Conservation (phyloP, 345 rosid genomes). For the Physaria fendleri region DNA sequence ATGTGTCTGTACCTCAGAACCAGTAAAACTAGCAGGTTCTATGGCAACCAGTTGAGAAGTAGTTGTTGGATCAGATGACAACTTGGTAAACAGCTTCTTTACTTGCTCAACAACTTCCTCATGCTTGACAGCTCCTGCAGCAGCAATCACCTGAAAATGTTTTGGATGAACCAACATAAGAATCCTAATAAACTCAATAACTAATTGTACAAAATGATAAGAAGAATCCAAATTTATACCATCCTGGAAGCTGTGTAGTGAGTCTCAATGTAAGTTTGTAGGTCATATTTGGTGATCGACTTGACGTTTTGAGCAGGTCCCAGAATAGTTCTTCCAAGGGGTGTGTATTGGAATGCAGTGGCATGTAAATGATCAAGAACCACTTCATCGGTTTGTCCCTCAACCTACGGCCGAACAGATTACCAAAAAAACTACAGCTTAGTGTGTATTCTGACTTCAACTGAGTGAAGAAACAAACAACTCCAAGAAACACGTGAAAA, state of each 20-base stretch:
- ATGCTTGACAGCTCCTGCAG: conserved; percentile 97
- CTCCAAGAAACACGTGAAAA: not conserved
- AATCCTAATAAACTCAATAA: not conserved
- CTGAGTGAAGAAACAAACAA: not conserved
- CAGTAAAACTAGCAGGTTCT: conserved; percentile 88
- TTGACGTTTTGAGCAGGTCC: conserved; percentile 84
- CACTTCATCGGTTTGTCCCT: conserved; percentile 89
- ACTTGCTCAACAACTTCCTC: conserved; percentile 93
- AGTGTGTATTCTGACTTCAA: not conserved
- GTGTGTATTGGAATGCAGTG: conserved; percentile 89
- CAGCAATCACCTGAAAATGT: conserved; percentile 68
- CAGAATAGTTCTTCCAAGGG: conserved; percentile 88
- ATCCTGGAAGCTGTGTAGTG: conserved; percentile 98
- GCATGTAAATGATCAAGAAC: conserved; percentile 96
- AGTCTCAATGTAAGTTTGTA: conserved; percentile 75
- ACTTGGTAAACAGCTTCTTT: conserved; percentile 67
- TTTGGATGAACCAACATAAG: not conserved
- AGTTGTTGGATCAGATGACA: conserved; percentile 77
- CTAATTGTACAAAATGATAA: not conserved
- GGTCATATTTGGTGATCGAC: conserved; percentile 70
- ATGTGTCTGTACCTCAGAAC: conserved; percentile 73
- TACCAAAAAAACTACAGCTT: not conserved
- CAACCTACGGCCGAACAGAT: conserved; percentile 43
- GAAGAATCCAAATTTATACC: conserved; percentile 34
- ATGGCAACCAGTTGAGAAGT: conserved; percentile 77